phyloP scores from a whole-genome alignment of 1,284 basidiomycete genomes.

The Chalciporus piperatoides region DNA sequence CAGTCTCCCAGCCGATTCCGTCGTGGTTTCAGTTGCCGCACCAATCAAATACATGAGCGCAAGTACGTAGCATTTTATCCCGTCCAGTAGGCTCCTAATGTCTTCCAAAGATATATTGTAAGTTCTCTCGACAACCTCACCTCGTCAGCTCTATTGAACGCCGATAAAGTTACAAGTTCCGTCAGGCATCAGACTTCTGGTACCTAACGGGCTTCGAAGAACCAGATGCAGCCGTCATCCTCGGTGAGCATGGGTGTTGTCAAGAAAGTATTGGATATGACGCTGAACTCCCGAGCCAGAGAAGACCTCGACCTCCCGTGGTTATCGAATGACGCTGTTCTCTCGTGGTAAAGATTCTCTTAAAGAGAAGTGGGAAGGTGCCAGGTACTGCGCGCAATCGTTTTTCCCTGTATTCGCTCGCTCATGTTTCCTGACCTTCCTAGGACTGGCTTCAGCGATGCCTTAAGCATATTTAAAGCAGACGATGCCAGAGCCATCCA shows the following conservation, averaged over 20 bases:
- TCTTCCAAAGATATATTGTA: slow-evolving; percentile 44
- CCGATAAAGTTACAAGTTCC: slow-evolving; percentile 81
- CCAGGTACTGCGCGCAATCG: slow-evolving; percentile 42
- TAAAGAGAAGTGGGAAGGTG: slow-evolving; percentile 92
- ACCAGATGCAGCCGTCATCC: slow-evolving; percentile 83
- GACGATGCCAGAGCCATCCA: slow-evolving; percentile 67
- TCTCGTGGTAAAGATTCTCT: slow-evolving; percentile 72
- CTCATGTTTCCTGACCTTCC: slow-evolving; percentile 4
- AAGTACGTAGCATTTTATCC: slow-evolving; percentile 50
- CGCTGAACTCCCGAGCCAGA: slow-evolving; percentile 37
- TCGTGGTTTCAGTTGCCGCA: slow-evolving; percentile 80
- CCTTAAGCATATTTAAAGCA: slow-evolving; percentile 64
- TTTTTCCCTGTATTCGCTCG: neutral
- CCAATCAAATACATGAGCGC: slow-evolving; percentile 86
- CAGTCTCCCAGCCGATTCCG: slow-evolving; percentile 67
- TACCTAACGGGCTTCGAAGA: slow-evolving; percentile 96
- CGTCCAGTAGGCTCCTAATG: slow-evolving; percentile 10
- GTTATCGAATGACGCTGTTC: slow-evolving; percentile 90
- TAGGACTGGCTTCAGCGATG: slow-evolving; percentile 61
- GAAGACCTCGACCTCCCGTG: slow-evolving; percentile 62
- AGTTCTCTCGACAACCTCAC: slow-evolving; percentile 20
- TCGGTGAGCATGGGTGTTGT: slow-evolving; percentile 51
- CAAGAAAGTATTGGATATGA: neutral
- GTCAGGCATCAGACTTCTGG: slow-evolving; percentile 91
- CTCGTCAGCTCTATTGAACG: slow-evolving; percentile 10